phyloP scores from a whole-genome alignment of 2,329 filamentous ascomycete species.

The Hymenoscyphus infarciens region DNA sequence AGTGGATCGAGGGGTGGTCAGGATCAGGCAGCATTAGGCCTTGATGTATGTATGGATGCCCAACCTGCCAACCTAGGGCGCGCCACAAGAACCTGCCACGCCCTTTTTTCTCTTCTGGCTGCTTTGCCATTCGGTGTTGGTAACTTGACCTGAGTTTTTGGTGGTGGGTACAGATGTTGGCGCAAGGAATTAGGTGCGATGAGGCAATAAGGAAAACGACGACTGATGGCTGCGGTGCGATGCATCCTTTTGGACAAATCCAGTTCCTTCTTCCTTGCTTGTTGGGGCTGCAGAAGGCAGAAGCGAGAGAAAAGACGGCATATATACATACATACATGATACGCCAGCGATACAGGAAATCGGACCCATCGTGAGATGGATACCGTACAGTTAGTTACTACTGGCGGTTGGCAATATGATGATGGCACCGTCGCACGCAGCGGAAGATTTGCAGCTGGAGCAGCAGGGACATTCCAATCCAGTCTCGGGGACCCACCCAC shows the following conservation, averaged over 20 bases:
- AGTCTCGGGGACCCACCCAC: not conserved
- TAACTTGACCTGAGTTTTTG: not conserved
- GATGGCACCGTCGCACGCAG: constrained; percentile 10
- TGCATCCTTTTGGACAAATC: not conserved
- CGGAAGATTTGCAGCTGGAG: constrained; percentile 1
- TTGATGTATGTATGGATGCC: constrained; percentile 42
- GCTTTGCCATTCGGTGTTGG: constrained; percentile 19
- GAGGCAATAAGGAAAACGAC: not conserved
- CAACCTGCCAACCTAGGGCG: constrained; percentile 33
- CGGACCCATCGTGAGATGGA: not conserved
- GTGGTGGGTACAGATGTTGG: not conserved
- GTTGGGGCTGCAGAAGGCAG: constrained; percentile 1
- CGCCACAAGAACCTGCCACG: constrained; percentile 12
- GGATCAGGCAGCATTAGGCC: constrained; percentile 35
- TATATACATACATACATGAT: not conserved
- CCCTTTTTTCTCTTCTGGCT: constrained; percentile 19
- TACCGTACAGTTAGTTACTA: not conserved
- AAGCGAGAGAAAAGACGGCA: not conserved
- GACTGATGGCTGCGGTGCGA: not conserved
- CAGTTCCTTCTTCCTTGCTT: not conserved
- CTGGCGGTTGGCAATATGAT: not conserved
- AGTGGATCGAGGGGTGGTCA: constrained; percentile 4
- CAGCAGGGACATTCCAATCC: not conserved
- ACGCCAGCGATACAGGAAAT: not conserved
- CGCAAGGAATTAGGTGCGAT: not conserved